Percentiles rank a stretch among this genome's conserved stretches.
These are phyloP conservation scores for Mangifera indica DNA, from an alignment of 345 rosid genomes.

Conservation along the genomic window DNA sequence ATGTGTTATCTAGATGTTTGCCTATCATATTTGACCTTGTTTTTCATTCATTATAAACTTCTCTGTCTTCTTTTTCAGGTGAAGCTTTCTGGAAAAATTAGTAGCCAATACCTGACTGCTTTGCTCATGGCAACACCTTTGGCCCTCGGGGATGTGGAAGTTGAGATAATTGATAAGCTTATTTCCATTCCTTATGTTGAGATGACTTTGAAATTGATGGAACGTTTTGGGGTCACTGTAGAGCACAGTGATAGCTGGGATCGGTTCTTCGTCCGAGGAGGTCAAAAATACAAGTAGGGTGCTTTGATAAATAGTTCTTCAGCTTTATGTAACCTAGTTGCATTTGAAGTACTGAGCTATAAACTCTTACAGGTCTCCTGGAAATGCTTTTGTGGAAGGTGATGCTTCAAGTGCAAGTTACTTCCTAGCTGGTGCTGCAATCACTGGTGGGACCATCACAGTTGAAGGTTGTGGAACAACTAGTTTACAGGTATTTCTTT, in stretches of 20 bases:
- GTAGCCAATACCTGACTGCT: slow-evolving; percentile 97
- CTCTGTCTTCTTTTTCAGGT: slow-evolving; percentile 53
- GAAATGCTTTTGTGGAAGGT: slow-evolving; percentile 89
- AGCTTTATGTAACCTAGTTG: slow-evolving; percentile 8
- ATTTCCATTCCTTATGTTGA: slow-evolving; percentile 95
- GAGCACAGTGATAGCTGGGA: slow-evolving; percentile 87
- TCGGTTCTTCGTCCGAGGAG: slow-evolving; percentile 71
- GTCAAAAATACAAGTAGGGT: slow-evolving; percentile 85
- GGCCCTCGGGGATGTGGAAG: slow-evolving; percentile 88
- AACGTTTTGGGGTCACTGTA: slow-evolving; percentile 73
- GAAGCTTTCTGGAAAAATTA: slow-evolving; percentile 88
- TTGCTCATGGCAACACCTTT: slow-evolving; percentile 96
- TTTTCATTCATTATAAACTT: slow-evolving; percentile 19
- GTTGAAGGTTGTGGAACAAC: slow-evolving; percentile 96
- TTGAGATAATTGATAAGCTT: slow-evolving; percentile 81
- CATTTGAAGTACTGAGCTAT: slow-evolving; percentile 5
- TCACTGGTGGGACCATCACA: slow-evolving; percentile 90
- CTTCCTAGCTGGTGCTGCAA: slow-evolving; percentile 95
- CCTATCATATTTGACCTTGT: neutral
- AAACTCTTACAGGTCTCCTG: slow-evolving; percentile 64
- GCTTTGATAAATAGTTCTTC: slow-evolving; percentile 3
- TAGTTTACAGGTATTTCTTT: slow-evolving; percentile 73
- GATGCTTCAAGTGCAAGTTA: slow-evolving; percentile 99
- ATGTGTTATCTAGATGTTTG: neutral
- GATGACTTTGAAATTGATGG: slow-evolving; percentile 96